Conservation (phyloP, 371 early-diverging fungal genomes). For the Mucor velutinosus region DNA sequence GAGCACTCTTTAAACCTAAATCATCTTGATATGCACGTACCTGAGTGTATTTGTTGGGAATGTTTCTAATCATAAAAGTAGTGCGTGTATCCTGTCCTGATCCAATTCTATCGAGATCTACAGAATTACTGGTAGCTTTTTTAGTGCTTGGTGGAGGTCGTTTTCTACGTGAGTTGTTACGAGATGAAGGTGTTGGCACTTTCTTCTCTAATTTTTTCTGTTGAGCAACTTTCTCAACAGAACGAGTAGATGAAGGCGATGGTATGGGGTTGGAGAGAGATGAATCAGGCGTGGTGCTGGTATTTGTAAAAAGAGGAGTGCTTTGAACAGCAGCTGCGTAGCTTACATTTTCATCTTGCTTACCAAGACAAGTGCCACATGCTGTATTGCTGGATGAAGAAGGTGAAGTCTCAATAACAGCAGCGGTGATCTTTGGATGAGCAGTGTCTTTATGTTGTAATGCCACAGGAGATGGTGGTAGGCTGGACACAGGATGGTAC, state of each 20-base stretch:
- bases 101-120: constrained; percentile 9
- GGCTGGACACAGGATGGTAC: neutral
- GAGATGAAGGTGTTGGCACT: neutral
- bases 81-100: constrained; percentile 17
- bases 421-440: neutral
- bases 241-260: neutral
- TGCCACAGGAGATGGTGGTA: neutral
- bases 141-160: neutral
- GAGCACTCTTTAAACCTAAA: neutral
- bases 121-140: neutral
- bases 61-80: constrained; percentile 30
- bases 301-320: too few species aligned
- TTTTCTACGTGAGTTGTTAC: neutral
- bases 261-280: neutral
- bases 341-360: neutral
- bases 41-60: constrained; percentile 30
- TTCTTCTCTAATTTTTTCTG: neutral
- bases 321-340: neutral
- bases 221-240: neutral
- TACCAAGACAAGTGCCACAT: neutral
- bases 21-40: neutral
- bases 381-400: neutral
- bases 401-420: neutral
- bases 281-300: neutral
- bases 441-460: neutral